Evolutionary conservation across 2,329 filamentous ascomycete genomes (phyloP).

Genomic region (Fusarium ambrosium): DNA sequence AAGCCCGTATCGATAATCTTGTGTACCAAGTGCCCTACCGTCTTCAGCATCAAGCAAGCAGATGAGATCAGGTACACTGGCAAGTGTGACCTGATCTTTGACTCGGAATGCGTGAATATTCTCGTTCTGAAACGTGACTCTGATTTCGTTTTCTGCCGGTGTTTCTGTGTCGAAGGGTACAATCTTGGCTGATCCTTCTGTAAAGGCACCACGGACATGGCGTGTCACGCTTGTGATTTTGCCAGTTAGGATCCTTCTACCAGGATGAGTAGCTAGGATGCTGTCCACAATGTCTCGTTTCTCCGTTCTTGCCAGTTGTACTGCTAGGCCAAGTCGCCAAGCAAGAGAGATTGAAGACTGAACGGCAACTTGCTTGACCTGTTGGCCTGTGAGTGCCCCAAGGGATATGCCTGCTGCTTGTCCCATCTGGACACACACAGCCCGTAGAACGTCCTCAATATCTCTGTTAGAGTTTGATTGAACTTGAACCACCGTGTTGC

Average conservation of each 20-base stretch:
- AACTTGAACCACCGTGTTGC: conserved; percentile 8
- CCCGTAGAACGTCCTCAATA: not conserved
- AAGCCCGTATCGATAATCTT: conserved; percentile 27
- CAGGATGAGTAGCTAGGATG: not conserved
- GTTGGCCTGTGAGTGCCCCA: not conserved
- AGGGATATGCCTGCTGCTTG: not conserved
- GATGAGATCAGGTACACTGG: conserved; percentile 29
- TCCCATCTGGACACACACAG: not conserved
- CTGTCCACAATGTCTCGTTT: not conserved
- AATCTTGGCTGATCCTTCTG: not conserved
- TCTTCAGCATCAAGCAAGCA: conserved; percentile 17
- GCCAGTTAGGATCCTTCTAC: not conserved
- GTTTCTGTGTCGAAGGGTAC: not conserved
- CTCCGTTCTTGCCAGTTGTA: not conserved
- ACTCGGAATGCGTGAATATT: not conserved
- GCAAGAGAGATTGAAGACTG: not conserved
- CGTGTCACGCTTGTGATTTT: not conserved
- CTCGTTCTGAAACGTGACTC: not conserved
- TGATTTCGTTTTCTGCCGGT: not conserved
- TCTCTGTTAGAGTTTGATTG: conserved; percentile 1
- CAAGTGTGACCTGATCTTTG: not conserved
- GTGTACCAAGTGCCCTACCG: conserved; percentile 24
- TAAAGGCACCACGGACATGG: not conserved
- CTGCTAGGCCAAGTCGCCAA: not conserved
- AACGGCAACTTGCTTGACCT: not conserved